Percentiles rank a stretch among this genome's conserved stretches.
Evolutionary conservation across 805 yeast genomes (phyloP).

Genomic region (Kuraishia floccosa): DNA sequence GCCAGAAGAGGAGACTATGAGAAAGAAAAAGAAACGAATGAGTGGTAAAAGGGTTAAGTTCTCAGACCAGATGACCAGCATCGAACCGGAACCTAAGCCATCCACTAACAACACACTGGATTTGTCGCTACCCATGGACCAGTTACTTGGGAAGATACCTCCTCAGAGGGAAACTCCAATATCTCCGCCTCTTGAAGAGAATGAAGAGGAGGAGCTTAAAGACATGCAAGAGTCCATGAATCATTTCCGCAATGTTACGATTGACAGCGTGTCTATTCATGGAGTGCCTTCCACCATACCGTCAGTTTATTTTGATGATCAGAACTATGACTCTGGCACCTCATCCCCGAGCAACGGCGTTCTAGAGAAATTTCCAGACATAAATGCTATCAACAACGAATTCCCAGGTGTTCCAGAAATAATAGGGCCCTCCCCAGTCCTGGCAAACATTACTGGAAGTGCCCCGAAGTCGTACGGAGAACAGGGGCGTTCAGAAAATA

Average conservation of each 20-base stretch:
- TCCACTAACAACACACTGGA: conserved; percentile 26
- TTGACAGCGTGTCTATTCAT: conserved; percentile 64
- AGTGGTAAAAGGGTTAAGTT: conserved; percentile 57
- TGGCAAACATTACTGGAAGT: conserved; percentile 42
- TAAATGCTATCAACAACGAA: too few species aligned
- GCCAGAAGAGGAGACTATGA: conserved; percentile 28
- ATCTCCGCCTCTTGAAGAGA: conserved; percentile 29
- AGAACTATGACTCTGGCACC: not conserved
- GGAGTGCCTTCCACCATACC: conserved; percentile 56
- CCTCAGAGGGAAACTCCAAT: conserved; percentile 8
- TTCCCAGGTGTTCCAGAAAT: too few species aligned
- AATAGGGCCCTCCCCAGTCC: conserved; percentile 23
- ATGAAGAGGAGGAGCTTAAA: conserved; percentile 59
- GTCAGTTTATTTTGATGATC: not conserved
- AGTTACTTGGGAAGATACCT: conserved; percentile 38
- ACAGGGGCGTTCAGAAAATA: conserved; percentile 8
- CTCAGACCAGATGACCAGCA: conserved; percentile 45
- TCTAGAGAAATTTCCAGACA: too few species aligned
- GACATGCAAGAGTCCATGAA: conserved; percentile 69
- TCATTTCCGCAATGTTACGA: conserved; percentile 66
- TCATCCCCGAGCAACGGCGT: too few species aligned
- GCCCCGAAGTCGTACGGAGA: conserved; percentile 34
- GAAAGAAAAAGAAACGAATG: conserved; percentile 24
- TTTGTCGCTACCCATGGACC: conserved; percentile 68
- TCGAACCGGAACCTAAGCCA: conserved; percentile 4